phyloP scores from a whole-genome alignment of 495 filamentous ascomycete genomes.

The Xylaria sp. region DNA sequence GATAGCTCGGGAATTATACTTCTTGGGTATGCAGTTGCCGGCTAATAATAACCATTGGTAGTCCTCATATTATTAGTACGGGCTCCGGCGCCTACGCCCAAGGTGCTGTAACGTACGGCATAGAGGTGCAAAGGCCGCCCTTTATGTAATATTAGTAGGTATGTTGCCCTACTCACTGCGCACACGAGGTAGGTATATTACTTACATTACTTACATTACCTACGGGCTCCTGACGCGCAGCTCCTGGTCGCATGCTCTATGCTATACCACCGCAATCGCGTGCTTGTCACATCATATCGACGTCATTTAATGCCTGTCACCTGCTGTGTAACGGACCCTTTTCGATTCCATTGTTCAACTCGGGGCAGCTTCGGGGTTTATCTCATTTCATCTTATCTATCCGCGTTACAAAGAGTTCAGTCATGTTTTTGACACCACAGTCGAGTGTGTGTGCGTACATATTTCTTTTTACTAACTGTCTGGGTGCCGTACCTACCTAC shows the following conservation, averaged over 20 bases:
- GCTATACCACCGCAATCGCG: slow-evolving; percentile 5
- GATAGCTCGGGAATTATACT: background rate
- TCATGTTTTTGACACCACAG: background rate
- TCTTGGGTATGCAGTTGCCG: background rate
- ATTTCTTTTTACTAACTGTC: background rate
- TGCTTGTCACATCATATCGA: slow-evolving; percentile 29
- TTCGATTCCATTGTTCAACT: background rate
- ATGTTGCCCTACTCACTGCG: background rate
- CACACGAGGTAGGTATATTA: no score
- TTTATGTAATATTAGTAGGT: no score
- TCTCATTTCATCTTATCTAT: background rate
- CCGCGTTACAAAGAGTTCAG: background rate
- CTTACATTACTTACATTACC: slow-evolving; percentile 13
- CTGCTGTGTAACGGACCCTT: slow-evolving; percentile 21
- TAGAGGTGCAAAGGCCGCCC: background rate
- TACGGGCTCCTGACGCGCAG: background rate
- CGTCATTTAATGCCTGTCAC: slow-evolving; percentile 25
- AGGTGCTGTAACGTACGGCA: no score
- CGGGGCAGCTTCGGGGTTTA: background rate
- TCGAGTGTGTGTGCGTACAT: background rate
- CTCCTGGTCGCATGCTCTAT: slow-evolving; percentile 15
- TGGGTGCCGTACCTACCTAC: no score
- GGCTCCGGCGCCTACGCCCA: background rate
- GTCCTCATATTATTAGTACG: background rate
- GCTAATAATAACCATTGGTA: background rate